These are phyloP conservation scores for Colletotrichum sp. DNA, from an alignment of 2,329 filamentous ascomycete species.

Conservation along the genomic window DNA sequence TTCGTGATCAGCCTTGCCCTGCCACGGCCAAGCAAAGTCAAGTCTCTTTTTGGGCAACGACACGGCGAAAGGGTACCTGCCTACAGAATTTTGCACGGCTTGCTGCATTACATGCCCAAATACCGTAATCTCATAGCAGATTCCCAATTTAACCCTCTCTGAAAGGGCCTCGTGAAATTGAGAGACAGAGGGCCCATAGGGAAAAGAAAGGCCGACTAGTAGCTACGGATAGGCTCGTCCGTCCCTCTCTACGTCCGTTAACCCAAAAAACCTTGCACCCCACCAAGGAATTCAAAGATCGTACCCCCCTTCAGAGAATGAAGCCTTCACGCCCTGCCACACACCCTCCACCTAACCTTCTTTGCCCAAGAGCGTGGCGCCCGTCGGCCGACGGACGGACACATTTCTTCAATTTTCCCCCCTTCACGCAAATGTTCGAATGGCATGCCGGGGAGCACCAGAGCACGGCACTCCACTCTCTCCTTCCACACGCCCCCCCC, in stretches of 20 bases:
- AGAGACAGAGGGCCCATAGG: not conserved
- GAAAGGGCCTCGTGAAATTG: not conserved
- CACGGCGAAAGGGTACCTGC: not conserved
- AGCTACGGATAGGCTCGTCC: not conserved
- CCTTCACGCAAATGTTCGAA: not conserved
- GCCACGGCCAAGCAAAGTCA: not conserved
- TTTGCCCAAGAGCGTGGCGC: slow-evolving; percentile 4
- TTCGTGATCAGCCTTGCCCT: not conserved
- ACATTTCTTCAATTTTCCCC: not conserved
- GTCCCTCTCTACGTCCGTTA: not conserved
- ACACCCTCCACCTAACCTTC: slow-evolving; percentile 4
- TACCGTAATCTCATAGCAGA: not conserved
- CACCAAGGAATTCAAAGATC: not conserved
- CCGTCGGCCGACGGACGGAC: slow-evolving; percentile 10
- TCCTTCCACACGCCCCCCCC: not conserved
- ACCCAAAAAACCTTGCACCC: not conserved
- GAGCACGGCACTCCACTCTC: not conserved
- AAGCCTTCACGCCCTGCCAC: not conserved
- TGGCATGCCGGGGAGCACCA: not conserved
- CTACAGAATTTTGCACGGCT: not conserved
- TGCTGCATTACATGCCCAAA: not conserved
- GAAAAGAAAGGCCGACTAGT: not conserved
- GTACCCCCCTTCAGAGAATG: not conserved
- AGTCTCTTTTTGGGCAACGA: not conserved
- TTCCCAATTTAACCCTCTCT: not conserved